Conservation (phyloP, 768 basidiomycete genomes). For the Boletus reticulatus region DNA sequence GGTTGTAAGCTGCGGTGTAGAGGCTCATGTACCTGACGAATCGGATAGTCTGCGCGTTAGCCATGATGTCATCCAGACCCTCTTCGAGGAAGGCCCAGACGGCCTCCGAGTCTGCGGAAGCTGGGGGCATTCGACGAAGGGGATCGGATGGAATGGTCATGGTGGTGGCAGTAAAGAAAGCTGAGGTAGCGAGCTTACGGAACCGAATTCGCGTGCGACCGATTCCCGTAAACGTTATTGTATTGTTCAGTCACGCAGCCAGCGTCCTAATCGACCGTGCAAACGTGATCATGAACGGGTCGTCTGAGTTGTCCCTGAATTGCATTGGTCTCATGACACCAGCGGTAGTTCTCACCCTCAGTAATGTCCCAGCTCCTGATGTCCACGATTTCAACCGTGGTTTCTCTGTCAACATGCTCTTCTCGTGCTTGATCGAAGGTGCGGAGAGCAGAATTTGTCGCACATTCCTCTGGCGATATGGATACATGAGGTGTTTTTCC, state of each 20-base stretch:
- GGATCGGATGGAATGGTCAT: constrained; percentile 31
- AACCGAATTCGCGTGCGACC: constrained; percentile 18
- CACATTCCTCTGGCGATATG: constrained; percentile 98
- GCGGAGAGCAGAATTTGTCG: constrained; percentile 81
- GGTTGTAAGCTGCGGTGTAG: constrained; percentile 97
- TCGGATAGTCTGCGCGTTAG: constrained; percentile 82
- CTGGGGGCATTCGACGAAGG: constrained; percentile 57
- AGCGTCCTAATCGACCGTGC: constrained; percentile 82
- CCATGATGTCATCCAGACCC: constrained; percentile 88
- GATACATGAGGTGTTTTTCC: constrained; percentile 93
- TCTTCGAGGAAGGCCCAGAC: constrained; percentile 89
- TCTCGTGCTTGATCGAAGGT: constrained; percentile 90
- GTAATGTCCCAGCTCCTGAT: constrained; percentile 57
- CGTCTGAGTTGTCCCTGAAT: constrained; percentile 82
- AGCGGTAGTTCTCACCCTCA: constrained; percentile 66
- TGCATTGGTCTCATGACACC: constrained; percentile 91
- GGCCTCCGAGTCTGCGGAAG: constrained; percentile 68
- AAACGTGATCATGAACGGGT: constrained; percentile 97
- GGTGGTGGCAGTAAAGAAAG: constrained; percentile 21
- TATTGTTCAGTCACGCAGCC: constrained; percentile 55
- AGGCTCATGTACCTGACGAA: constrained; percentile 83
- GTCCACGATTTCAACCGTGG: constrained; percentile 86
- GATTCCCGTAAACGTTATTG: no score
- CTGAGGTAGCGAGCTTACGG: constrained; percentile 22
- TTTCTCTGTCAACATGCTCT: constrained; percentile 86